Conservation (phyloP, 1,284 basidiomycete genomes). For the Ceratorhiza oryzae-sativae region DNA sequence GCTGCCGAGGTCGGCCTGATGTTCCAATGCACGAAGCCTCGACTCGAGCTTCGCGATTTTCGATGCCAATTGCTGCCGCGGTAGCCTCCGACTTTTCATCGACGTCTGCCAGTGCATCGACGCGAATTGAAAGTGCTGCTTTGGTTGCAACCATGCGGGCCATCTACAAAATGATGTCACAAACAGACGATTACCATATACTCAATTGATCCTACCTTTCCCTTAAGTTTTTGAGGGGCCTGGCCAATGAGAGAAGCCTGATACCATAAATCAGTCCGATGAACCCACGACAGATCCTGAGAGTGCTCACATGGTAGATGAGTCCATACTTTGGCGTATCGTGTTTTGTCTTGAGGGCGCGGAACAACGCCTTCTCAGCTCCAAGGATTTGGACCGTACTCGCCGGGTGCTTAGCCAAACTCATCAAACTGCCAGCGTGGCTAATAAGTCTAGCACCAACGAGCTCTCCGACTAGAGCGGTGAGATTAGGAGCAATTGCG, state of each 20-base stretch:
- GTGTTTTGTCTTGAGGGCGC: slow-evolving; percentile 98
- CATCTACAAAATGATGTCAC: slow-evolving; percentile 66
- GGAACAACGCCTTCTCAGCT: slow-evolving; percentile 98
- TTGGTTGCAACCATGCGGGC: slow-evolving; percentile 99
- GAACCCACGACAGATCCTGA: slow-evolving; percentile 7
- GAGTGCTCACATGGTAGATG: slow-evolving; percentile 84
- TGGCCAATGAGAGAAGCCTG: slow-evolving; percentile 94
- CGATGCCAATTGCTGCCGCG: slow-evolving; percentile 87
- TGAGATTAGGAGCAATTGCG: slow-evolving; percentile 96
- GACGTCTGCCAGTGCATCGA: slow-evolving; percentile 92
- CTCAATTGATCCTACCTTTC: slow-evolving; percentile 69
- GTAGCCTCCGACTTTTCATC: slow-evolving; percentile 86
- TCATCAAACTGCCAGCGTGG: slow-evolving; percentile 95
- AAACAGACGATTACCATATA: not conserved
- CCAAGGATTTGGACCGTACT: slow-evolving; percentile 98
- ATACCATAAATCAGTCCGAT: slow-evolving; percentile 29
- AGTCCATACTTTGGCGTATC: slow-evolving; percentile 98
- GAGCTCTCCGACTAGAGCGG: slow-evolving; percentile 94
- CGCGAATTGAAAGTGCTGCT: slow-evolving; percentile 93
- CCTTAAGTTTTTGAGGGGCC: slow-evolving; percentile 97
- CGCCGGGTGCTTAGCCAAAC: slow-evolving; percentile 94
- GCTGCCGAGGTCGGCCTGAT: slow-evolving; percentile 75
- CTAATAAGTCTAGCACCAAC: slow-evolving; percentile 96
- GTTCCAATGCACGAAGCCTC: slow-evolving; percentile 87
- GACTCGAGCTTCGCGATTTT: slow-evolving; percentile 97